A percentile compares a stretch with the other conserved stretches of the same genome.
These are phyloP conservation scores for Coniochaeta hoffmannii DNA, from an alignment of 2,329 filamentous ascomycete species.

Conservation along the genomic window DNA sequence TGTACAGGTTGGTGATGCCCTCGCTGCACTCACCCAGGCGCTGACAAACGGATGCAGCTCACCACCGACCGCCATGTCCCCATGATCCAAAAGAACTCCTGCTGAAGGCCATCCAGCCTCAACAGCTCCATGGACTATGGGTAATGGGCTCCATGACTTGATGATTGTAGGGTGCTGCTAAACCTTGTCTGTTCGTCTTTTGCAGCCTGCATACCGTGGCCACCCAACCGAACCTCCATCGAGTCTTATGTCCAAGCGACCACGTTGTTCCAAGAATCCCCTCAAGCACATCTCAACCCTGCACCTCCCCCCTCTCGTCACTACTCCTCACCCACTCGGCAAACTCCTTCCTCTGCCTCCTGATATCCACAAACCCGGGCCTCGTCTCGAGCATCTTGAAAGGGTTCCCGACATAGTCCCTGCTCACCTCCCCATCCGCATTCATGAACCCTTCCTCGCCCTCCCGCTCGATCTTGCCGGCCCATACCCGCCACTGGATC, in stretches of 20 bases:
- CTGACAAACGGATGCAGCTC: no score
- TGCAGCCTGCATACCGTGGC: no score
- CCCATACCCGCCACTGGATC: conserved; percentile 77
- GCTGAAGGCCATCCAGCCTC: no score
- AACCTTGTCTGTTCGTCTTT: no score
- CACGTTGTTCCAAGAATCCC: background rate
- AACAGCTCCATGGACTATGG: no score
- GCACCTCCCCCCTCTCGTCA: conserved; percentile 1
- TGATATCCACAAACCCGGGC: conserved; percentile 80
- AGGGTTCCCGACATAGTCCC: conserved; percentile 67
- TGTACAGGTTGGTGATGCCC: no score
- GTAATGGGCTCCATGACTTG: no score
- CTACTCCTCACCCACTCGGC: conserved; percentile 57
- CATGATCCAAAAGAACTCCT: no score
- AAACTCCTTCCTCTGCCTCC: conserved; percentile 73
- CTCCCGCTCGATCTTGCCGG: conserved; percentile 75
- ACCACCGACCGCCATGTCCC: no score
- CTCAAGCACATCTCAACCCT: background rate
- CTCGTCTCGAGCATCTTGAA: conserved; percentile 73
- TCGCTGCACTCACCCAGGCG: no score
- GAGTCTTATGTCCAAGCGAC: background rate
- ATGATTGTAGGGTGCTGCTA: no score
- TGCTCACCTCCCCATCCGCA: conserved; percentile 58
- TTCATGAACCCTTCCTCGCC: conserved; percentile 52
- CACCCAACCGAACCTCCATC: background rate